phyloP scores from a whole-genome alignment of 148 eudicot genomes.

The Beta vulgaris region DNA sequence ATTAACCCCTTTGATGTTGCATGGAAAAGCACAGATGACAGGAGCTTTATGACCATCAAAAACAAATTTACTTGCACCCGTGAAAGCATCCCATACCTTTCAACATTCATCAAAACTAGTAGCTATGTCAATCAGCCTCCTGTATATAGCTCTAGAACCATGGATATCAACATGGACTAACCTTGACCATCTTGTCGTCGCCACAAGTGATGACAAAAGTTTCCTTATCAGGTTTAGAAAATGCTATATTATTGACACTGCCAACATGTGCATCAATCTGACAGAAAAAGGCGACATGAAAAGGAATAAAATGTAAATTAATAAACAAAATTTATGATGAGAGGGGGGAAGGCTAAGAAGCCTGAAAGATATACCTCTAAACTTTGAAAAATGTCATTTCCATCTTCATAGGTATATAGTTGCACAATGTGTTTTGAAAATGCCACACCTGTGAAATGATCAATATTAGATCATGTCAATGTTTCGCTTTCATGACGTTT shows the following conservation, averaged over 20 bases:
- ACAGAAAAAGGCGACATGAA: slow-evolving; percentile 9
- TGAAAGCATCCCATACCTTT: slow-evolving; percentile 56
- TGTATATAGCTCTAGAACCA: too few species aligned
- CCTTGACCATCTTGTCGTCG: slow-evolving; percentile 55
- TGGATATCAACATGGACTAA: slow-evolving; percentile 13
- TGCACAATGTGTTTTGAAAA: slow-evolving; percentile 48
- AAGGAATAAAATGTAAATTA: slow-evolving; percentile 1
- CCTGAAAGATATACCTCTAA: slow-evolving; percentile 38
- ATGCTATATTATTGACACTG: slow-evolving; percentile 53
- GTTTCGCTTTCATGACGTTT: not conserved
- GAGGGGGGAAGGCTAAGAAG: not conserved
- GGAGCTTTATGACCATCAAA: slow-evolving; percentile 56
- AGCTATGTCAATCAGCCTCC: not conserved
- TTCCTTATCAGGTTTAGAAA: slow-evolving; percentile 44
- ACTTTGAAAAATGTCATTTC: slow-evolving; percentile 33
- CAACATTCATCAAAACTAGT: not conserved
- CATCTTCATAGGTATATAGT: slow-evolving; percentile 38
- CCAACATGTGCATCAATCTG: slow-evolving; percentile 58
- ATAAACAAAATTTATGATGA: not conserved
- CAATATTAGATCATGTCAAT: not conserved
- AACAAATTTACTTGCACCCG: slow-evolving; percentile 35
- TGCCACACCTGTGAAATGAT: slow-evolving; percentile 42
- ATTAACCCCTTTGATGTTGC: slow-evolving; percentile 40
- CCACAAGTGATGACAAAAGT: slow-evolving; percentile 50
- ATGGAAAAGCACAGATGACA: slow-evolving; percentile 48